These are phyloP conservation scores for Tolypocladium tundrense DNA, from an alignment of 2,329 filamentous ascomycete genomes.

Conservation along the genomic window DNA sequence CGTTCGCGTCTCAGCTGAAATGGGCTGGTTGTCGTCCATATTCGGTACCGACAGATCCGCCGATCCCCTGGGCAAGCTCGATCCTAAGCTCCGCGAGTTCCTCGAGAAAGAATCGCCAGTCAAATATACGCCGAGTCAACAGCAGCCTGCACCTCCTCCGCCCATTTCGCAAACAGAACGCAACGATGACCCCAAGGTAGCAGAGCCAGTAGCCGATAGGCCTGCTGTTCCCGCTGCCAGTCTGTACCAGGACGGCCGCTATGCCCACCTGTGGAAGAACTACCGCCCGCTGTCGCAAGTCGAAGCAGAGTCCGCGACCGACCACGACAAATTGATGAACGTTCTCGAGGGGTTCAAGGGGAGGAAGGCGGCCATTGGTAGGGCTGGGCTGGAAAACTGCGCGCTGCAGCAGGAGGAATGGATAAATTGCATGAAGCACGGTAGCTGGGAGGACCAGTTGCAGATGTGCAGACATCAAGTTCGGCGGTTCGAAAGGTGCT, in stretches of 20 bases:
- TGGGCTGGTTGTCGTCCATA: conserved; percentile 50
- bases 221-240: conserved; percentile 36
- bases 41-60: conserved; percentile 35
- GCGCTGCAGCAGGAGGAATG: conserved; percentile 76
- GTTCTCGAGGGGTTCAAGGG: conserved; percentile 79
- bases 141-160: conserved; percentile 7
- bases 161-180: conserved; percentile 5
- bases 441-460: conserved; percentile 55
- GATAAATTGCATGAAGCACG: conserved; percentile 69
- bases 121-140: conserved; percentile 42
- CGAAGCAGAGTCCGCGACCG: conserved; percentile 58
- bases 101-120: conserved; percentile 72
- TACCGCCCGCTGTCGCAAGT: conserved; percentile 67
- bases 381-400: conserved; percentile 87
- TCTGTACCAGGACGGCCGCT: conserved; percentile 50
- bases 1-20: conserved; percentile 15
- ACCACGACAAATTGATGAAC: conserved; percentile 70
- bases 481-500: conserved; percentile 72
- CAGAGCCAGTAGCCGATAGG: conserved; percentile 7
- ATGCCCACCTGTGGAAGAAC: conserved; percentile 84
- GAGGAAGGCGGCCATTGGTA: conserved; percentile 65
- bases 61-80: conserved; percentile 62
- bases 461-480: conserved; percentile 77
- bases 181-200: conserved; percentile 7
- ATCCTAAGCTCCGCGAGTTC: conserved; percentile 75